Percentiles rank a stretch among this genome's conserved stretches.
Conservation (phyloP, 2,329 filamentous ascomycete genomes). For the Aspergillus pseudoglaucus region DNA sequence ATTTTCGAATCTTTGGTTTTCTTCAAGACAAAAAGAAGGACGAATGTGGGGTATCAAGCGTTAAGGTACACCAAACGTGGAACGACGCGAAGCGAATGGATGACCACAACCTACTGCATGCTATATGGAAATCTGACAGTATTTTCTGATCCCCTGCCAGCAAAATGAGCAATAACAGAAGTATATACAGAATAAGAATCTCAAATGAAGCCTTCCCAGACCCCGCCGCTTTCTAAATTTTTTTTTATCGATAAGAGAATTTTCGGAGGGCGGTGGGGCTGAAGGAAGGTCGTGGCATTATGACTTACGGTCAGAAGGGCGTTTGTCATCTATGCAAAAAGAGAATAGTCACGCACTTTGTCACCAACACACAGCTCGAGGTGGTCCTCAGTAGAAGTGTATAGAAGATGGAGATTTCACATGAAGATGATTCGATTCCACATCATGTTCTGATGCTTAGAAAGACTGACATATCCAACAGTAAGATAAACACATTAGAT, state of each 20-base stretch:
- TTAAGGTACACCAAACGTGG: not conserved
- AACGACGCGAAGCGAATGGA: not conserved
- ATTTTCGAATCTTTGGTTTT: conserved; percentile 12
- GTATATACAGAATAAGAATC: no score
- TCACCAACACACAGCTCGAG: not conserved
- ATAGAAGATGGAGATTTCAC: not conserved
- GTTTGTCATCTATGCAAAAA: not conserved
- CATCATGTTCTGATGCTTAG: no score
- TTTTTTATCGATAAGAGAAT: conserved; percentile 2
- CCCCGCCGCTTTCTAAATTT: not conserved
- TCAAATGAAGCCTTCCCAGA: not conserved
- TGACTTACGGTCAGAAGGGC: not conserved
- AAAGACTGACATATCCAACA: not conserved
- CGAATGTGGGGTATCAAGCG: not conserved
- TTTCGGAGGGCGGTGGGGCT: not conserved
- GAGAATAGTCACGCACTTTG: not conserved
- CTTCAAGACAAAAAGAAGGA: not conserved
- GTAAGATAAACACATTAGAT: conserved; percentile 8
- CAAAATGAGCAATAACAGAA: not conserved
- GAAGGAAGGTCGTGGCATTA: not conserved
- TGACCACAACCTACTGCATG: not conserved
- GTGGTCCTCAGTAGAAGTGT: not conserved
- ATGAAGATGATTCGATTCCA: no score
- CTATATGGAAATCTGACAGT: not conserved
- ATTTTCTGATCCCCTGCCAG: not conserved